Conservation (phyloP, 2,329 filamentous ascomycete genomes). For the Orbilia quercus region DNA sequence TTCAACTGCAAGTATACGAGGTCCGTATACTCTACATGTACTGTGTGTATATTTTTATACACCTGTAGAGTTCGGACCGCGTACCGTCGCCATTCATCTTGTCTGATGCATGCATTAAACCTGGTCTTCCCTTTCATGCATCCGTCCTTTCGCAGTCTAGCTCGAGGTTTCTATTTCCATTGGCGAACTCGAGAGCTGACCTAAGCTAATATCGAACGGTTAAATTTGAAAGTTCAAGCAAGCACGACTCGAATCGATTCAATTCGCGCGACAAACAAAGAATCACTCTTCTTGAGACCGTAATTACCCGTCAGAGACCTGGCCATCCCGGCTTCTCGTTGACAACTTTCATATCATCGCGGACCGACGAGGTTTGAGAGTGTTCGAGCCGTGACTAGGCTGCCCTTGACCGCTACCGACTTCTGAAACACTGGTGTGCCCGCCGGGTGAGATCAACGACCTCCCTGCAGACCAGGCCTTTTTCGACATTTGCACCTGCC, state of each 20-base stretch:
- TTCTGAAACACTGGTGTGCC: constrained; percentile 54
- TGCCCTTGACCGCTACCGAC: constrained; percentile 26
- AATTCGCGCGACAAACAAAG: constrained; percentile 1
- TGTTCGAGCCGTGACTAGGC: constrained; percentile 35
- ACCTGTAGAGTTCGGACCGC: background rate
- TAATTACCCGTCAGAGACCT: constrained; percentile 43
- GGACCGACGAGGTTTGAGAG: constrained; percentile 35
- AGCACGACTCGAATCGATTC: background rate
- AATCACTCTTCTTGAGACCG: constrained; percentile 1
- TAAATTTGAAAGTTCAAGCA: too few species aligned
- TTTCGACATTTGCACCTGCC: constrained; percentile 43
- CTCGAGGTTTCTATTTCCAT: background rate
- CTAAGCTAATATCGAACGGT: constrained; percentile 3
- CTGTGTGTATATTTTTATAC: background rate
- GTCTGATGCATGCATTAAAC: constrained; percentile 20
- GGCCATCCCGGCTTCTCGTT: constrained; percentile 27
- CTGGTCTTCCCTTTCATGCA: background rate
- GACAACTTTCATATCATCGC: constrained; percentile 16
- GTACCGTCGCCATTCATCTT: background rate
- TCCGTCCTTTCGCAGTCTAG: background rate
- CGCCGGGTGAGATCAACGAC: constrained; percentile 41
- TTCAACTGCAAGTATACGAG: constrained; percentile 9
- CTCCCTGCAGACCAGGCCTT: constrained; percentile 31
- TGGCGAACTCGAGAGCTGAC: constrained; percentile 3
- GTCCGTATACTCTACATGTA: background rate